A percentile compares a stretch with the other conserved stretches of the same genome.
phyloP scores from a whole-genome alignment of 1,139 yeast species.

The Taiozyma sp. region DNA sequence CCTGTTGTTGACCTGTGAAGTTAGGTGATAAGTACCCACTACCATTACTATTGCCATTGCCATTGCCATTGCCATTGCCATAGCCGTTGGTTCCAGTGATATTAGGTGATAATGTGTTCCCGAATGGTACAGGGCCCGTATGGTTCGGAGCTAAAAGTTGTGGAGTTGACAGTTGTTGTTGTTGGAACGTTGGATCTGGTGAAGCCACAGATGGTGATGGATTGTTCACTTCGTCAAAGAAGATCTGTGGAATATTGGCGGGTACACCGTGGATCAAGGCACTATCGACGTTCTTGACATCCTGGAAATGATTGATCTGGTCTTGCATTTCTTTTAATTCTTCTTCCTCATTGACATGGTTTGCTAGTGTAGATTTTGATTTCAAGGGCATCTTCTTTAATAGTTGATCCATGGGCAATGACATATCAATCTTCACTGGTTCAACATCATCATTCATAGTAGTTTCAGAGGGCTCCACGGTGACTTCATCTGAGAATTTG shows the following conservation, averaged over 20 bases:
- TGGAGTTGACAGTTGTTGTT: not conserved
- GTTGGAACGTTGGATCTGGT: conserved; percentile 12
- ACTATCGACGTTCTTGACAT: conserved; percentile 57
- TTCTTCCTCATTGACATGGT: conserved; percentile 45
- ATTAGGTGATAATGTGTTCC: conserved; percentile 8
- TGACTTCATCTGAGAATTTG: conserved; percentile 57
- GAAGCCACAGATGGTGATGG: conserved; percentile 15
- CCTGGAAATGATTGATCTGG: conserved; percentile 59
- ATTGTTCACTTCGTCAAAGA: conserved; percentile 19
- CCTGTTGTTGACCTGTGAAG: conserved; percentile 7
- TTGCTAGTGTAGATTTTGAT: conserved; percentile 24
- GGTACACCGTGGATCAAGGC: conserved; percentile 57
- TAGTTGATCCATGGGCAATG: conserved; percentile 72
- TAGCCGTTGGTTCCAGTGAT: conserved; percentile 1
- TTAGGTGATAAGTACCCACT: conserved; percentile 12
- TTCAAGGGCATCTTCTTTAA: conserved; percentile 37
- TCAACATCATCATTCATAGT: conserved; percentile 7
- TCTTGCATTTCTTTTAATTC: conserved; percentile 63
- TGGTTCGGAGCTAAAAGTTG: conserved; percentile 8
- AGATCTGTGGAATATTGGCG: conserved; percentile 37
- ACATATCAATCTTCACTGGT: conserved; percentile 40
- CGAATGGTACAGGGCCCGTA: conserved; percentile 16
- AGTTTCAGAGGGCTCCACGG: conserved; percentile 19
- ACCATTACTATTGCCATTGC: too few relatives aligned
- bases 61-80: not conserved